These are phyloP conservation scores for Geopyxis carbonaria DNA, from an alignment of 495 filamentous ascomycete genomes.

Conservation along the genomic window DNA sequence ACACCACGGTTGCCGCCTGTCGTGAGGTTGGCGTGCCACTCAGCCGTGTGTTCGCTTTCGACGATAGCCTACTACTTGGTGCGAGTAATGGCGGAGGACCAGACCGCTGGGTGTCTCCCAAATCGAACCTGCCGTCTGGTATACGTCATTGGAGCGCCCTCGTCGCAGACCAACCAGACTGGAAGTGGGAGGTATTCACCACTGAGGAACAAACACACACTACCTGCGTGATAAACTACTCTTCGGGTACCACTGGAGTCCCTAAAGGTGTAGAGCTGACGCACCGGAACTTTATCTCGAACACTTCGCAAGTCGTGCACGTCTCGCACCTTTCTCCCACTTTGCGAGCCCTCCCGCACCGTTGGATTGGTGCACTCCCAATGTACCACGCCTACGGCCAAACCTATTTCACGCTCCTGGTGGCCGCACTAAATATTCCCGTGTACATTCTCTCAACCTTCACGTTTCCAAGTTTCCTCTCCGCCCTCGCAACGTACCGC, in stretches of 20 bases:
- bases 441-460: conserved; percentile 31
- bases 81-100: conserved; percentile 16
- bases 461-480: conserved; percentile 53
- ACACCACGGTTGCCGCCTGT: conserved; percentile 50
- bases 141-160: conserved; percentile 27
- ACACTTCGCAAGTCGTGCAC: conserved; percentile 39
- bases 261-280: conserved; percentile 73
- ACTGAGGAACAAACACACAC: conserved; percentile 29
- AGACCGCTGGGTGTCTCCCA: conserved; percentile 13
- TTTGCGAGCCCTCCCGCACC: conserved; percentile 22
- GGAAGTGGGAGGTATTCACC: conserved; percentile 22
- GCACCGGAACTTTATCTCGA: conserved; percentile 55
- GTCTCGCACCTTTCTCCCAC: conserved; percentile 25
- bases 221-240: conserved; percentile 27
- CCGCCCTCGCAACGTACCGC: conserved; percentile 46
- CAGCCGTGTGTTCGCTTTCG: conserved; percentile 34
- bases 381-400: conserved; percentile 53
- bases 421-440: conserved; percentile 15
- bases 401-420: conserved; percentile 30
- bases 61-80: conserved; percentile 21
- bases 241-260: conserved; percentile 50
- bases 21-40: conserved; percentile 43
- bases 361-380: conserved; percentile 44
- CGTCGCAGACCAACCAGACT: conserved; percentile 29
- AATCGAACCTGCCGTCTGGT: too few species aligned